These are phyloP conservation scores for Exophiala sideris DNA, from an alignment of 2,329 filamentous ascomycete genomes.

Conservation along the genomic window DNA sequence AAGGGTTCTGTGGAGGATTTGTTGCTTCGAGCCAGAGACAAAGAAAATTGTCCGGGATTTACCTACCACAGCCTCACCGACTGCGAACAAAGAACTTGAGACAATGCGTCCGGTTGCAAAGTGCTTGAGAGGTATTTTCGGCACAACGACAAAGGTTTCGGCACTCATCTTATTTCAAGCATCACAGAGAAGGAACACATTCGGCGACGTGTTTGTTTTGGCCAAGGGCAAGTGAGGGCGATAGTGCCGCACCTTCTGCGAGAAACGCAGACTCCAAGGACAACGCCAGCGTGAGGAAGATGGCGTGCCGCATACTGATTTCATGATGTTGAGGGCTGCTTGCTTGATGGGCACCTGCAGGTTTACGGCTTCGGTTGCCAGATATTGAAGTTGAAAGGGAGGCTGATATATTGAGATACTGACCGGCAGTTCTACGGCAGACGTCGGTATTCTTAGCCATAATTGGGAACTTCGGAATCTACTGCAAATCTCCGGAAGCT, in stretches of 20 bases:
- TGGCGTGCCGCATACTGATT: no score
- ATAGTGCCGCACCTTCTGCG: background rate
- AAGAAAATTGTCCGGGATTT: constrained; percentile 4
- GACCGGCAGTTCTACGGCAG: background rate
- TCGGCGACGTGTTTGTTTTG: no score
- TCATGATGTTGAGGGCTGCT: no score
- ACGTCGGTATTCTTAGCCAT: background rate
- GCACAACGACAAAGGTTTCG: background rate
- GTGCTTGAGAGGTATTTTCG: background rate
- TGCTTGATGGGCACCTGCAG: no score
- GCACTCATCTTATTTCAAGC: background rate
- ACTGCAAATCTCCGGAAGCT: background rate
- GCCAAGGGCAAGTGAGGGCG: background rate
- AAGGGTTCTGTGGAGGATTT: constrained; percentile 1
- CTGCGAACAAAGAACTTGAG: constrained; percentile 4
- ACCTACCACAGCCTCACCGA: background rate
- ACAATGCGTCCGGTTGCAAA: constrained; percentile 17
- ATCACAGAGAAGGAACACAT: background rate
- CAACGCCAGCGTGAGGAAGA: no score
- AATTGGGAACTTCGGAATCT: no score
- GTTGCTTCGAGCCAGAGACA: constrained; percentile 11
- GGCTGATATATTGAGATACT: background rate
- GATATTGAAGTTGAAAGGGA: background rate
- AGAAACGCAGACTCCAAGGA: no score
- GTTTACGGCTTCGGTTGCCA: no score